Conservation (phyloP, 805 yeast genomes). For the Candida vaughaniae region DNA sequence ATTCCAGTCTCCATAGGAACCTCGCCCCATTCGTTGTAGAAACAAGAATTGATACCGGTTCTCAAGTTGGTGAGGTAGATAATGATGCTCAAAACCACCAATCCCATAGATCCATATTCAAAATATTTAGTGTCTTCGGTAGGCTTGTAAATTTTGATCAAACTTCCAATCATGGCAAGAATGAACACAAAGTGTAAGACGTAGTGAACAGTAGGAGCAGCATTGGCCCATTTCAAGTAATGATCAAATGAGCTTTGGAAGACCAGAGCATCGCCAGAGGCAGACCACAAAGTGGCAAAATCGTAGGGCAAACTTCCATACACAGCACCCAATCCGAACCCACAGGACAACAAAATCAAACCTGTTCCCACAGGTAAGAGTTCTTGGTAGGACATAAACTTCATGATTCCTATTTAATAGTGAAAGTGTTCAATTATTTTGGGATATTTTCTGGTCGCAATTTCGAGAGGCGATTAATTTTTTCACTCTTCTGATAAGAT, state of each 20-base stretch:
- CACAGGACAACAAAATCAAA: conserved; percentile 51
- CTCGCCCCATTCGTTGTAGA: conserved; percentile 87
- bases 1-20: conserved; percentile 83
- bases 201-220: conserved; percentile 59
- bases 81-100: conserved; percentile 68
- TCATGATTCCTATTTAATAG: conserved; percentile 6
- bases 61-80: conserved; percentile 84
- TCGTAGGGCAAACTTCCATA: conserved; percentile 84
- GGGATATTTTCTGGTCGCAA: too few relatives aligned
- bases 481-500: too few relatives aligned
- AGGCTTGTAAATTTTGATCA: conserved; percentile 85
- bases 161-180: conserved; percentile 69
- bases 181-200: conserved; percentile 59
- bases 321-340: conserved; percentile 78
- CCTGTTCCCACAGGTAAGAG: conserved; percentile 45
- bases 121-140: conserved; percentile 78
- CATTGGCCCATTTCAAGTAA: conserved; percentile 69
- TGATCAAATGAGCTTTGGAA: conserved; percentile 66
- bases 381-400: conserved; percentile 36
- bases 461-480: too few relatives aligned
- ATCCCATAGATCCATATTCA: conserved; percentile 84
- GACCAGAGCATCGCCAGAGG: conserved; percentile 35
- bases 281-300: conserved; percentile 66
- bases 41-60: conserved; percentile 70
- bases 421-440: too few relatives aligned